A percentile compares a stretch with the other conserved stretches of the same genome.
Conservation (phyloP, 495 filamentous ascomycete species). For the Tetracladium setigerum region DNA sequence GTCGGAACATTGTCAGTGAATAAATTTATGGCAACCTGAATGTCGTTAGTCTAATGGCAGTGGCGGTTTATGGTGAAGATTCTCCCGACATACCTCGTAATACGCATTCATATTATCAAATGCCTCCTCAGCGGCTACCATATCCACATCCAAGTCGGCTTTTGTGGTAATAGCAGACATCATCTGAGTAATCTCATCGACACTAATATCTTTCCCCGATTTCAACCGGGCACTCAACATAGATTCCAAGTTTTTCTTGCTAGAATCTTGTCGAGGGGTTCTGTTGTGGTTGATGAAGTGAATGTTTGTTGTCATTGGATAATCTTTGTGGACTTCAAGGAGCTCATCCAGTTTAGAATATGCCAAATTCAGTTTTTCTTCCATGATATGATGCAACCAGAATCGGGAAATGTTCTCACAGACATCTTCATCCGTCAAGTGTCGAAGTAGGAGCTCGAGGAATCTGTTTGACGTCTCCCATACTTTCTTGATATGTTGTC, state of each 20-base stretch:
- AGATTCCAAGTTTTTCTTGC: conserved; percentile 7
- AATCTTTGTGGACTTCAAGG: conserved; percentile 26
- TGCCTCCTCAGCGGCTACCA: conserved; percentile 22
- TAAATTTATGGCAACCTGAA: conserved; percentile 25
- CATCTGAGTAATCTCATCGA: too few relatives aligned
- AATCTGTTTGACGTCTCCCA: conserved; percentile 21
- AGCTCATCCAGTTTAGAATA: conserved; percentile 31
- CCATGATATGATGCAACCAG: conserved; percentile 31
- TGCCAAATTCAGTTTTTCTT: conserved; percentile 21
- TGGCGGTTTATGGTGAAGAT: background rate
- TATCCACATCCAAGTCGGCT: conserved; percentile 12
- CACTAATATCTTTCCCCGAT: conserved; percentile 8
- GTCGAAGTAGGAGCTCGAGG: conserved; percentile 22
- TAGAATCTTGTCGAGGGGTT: conserved; percentile 1
- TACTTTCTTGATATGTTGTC: conserved; percentile 20
- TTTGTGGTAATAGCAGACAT: conserved; percentile 2
- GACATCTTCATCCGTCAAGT: conserved; percentile 23
- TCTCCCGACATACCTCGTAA: conserved; percentile 28
- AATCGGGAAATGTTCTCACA: conserved; percentile 21
- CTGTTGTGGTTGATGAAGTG: conserved; percentile 17
- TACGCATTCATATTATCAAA: conserved; percentile 28
- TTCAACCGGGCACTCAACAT: too few relatives aligned
- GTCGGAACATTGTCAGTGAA: conserved; percentile 30
- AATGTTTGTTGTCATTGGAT: conserved; percentile 21
- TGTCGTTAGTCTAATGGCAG: conserved; percentile 1